phyloP scores from a whole-genome alignment of 108 stramenopile genomes.

The Nannochloropsis oceanica region DNA sequence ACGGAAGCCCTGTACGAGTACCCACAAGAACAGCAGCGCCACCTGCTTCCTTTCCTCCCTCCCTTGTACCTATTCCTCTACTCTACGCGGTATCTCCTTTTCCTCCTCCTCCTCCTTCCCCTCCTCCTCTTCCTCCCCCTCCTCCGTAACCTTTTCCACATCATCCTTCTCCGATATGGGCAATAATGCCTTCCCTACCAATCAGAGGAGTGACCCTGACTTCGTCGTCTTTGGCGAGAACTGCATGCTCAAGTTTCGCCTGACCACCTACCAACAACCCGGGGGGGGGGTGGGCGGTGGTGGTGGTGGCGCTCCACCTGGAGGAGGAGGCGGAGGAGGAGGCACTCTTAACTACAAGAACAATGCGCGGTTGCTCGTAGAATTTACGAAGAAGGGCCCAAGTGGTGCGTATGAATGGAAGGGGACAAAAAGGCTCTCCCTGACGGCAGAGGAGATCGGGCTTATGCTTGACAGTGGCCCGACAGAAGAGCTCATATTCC shows the following conservation, averaged over 20 bases:
- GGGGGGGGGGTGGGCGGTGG: background rate
- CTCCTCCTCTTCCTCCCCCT: background rate
- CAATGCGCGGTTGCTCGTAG: background rate
- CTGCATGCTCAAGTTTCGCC: background rate
- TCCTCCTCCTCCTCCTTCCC: background rate
- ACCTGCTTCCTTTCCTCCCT: constrained; percentile 32
- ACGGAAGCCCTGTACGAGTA: no score
- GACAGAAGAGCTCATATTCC: background rate
- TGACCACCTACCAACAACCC: background rate
- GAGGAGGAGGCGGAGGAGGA: background rate
- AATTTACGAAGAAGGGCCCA: background rate
- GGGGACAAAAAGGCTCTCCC: background rate
- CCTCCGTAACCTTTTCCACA: background rate
- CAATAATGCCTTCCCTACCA: no score
- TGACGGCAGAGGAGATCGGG: background rate
- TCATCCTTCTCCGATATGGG: background rate
- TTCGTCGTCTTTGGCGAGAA: background rate
- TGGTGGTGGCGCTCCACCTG: background rate
- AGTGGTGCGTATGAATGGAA: background rate
- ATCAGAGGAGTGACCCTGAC: background rate
- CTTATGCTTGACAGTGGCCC: background rate
- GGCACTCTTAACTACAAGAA: background rate
- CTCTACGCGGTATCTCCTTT: background rate
- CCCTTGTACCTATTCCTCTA: constrained; percentile 25
- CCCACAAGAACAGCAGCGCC: no score